Conservation (phyloP, 352 stramenopile species). For the Globisporangium carolinianum region DNA sequence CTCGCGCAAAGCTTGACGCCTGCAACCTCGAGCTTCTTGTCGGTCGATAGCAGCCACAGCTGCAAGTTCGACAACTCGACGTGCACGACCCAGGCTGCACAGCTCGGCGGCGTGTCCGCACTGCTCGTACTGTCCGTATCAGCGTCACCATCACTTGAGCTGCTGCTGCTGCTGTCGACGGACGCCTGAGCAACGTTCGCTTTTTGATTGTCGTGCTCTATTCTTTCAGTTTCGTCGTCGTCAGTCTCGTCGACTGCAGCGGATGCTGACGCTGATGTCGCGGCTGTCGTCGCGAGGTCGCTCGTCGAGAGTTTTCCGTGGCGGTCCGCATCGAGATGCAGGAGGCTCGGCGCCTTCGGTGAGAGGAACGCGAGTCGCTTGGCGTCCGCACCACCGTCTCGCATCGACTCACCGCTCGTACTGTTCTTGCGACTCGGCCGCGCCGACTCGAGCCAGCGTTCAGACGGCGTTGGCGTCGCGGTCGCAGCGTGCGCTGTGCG, state of each 20-base stretch:
- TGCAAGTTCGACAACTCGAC: conserved; percentile 43
- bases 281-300: conserved; percentile 3
- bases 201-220: background rate
- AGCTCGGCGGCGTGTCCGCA: background rate
- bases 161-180: background rate
- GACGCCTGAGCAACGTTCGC: background rate
- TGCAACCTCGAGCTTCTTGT: conserved; percentile 43
- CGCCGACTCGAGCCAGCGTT: conserved; percentile 3
- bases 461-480: background rate
- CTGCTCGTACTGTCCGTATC: background rate
- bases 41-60: conserved; percentile 62
- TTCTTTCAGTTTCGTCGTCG: background rate
- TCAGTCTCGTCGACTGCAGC: conserved; percentile 1
- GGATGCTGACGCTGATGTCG: background rate
- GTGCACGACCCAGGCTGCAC: conserved; percentile 29
- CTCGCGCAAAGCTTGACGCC: conserved; percentile 44
- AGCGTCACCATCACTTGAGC: background rate
- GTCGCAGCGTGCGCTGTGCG: no score
- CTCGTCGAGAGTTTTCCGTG: conserved; percentile 6
- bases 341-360: background rate
- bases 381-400: background rate
- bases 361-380: conserved; percentile 8
- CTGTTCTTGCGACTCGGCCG: conserved; percentile 32
- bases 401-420: conserved; percentile 17
- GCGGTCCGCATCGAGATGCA: background rate